Base-by-base conservation (phyloP, 148 eudicot genomes). In the Cornus kousa region DNA sequence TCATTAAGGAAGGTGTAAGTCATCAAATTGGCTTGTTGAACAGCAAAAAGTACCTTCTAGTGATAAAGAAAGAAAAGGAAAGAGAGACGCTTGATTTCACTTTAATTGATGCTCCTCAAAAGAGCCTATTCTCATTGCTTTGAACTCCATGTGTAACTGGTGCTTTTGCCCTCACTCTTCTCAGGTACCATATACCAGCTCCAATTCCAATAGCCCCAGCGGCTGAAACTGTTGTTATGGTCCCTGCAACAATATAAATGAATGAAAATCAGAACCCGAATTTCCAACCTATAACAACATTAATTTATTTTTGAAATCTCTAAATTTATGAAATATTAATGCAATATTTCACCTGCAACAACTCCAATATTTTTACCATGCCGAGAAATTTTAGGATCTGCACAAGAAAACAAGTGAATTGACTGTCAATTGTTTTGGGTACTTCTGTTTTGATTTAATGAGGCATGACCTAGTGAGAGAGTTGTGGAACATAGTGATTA, bases 131-230 rank as follows among this genome's bases (percentile, higher is more conserved):
- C 78, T 95, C 97, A 83, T 84, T 93, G 85, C 86, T 93, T 83
- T 90, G 91, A 73, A 95, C 97, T 55, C 99, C 99, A 81, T 91
- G 94, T 28, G 97, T 89, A 28, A 95, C 97, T 10, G 97, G 97
- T 62, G 93, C 93, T 76, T 87, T 90, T 20, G 93, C 91, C 79
- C 90, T 95, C 83, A 95, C 50, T 83, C 89, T 95, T 82, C 82
- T 93, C 85, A 93, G 78, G 74, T 93, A 95, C 93, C 90, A 91
- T 46, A 93, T 78, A 3, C 94, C 99, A 7, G 90, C 99, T 81
- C 97, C 99, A 16, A 93, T 85, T 28, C 98, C 94, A 43, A 95
- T 60, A 13, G 91, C 97, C 35, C 94, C 97, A 14, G 95, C 97
- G 0, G 89, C 85, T 32, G 99, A 95, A 50, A 85, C 91, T 40